These are phyloP conservation scores for Colletotrichum higginsianum DNA, from an alignment of 2,329 filamentous ascomycete species.

Conservation along the genomic window DNA sequence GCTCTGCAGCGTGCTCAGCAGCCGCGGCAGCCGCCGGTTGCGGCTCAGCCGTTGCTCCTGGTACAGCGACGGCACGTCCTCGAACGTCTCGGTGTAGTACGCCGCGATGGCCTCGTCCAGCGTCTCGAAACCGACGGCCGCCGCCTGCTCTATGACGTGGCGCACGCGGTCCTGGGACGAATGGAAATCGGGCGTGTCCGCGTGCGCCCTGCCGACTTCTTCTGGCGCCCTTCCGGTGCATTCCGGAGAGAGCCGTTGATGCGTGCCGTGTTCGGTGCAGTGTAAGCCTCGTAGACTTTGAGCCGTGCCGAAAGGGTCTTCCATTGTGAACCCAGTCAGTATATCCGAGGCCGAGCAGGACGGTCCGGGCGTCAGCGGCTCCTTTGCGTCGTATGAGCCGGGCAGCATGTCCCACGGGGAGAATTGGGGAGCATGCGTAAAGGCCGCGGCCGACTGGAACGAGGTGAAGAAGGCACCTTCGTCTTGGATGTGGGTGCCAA, in stretches of 20 bases:
- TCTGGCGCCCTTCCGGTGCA: not conserved
- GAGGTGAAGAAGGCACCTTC: not conserved
- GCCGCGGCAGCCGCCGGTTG: conserved; percentile 8
- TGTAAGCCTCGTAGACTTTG: not conserved
- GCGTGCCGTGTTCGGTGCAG: not conserved
- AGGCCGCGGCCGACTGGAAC: not conserved
- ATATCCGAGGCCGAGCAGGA: not conserved
- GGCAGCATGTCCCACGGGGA: conserved; percentile 1
- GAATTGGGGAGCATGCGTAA: not conserved
- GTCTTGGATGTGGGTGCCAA: not conserved
- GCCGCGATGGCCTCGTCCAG: conserved; percentile 8
- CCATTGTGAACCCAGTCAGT: not conserved
- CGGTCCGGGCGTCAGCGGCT: not conserved
- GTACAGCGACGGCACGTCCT: not conserved
- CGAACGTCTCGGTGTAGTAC: conserved; percentile 11
- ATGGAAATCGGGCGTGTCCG: not conserved
- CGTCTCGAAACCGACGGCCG: not conserved
- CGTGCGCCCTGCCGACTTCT: not conserved
- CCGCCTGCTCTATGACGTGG: conserved; percentile 1
- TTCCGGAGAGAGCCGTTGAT: not conserved
- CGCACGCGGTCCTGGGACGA: not conserved
- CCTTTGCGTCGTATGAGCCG: not conserved
- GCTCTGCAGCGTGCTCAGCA: not conserved
- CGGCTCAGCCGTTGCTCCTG: conserved; percentile 12
- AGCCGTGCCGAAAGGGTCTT: not conserved